Conservation (phyloP, 352 stramenopile genomes). For the Globisporangium irregulare region DNA sequence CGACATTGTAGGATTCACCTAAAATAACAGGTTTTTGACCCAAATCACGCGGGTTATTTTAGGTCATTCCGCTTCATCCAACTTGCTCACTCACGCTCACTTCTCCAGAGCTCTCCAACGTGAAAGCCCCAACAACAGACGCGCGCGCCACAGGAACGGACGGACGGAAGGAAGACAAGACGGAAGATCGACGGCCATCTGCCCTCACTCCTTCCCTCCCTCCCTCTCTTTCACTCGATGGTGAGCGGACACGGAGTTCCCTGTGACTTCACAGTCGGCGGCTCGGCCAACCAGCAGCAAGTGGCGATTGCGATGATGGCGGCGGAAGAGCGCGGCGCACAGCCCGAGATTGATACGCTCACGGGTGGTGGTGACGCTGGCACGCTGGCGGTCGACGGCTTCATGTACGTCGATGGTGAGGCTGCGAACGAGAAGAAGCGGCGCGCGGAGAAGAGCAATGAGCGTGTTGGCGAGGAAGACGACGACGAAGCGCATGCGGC, state of each 20-base stretch:
- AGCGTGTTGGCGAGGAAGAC: neutral
- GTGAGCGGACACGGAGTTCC: neutral
- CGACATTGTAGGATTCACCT: no score
- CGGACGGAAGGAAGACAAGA: neutral
- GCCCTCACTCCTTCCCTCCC: no score
- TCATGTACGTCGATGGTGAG: conserved; percentile 11
- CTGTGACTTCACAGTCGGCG: neutral
- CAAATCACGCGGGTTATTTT: neutral
- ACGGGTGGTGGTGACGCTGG: neutral
- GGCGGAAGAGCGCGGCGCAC: neutral
- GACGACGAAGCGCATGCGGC: conserved; percentile 2
- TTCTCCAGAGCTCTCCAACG: neutral
- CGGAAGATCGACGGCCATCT: neutral
- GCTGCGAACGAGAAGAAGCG: neutral
- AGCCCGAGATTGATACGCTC: neutral
- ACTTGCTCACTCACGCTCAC: neutral
- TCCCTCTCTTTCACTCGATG: conserved; percentile 1
- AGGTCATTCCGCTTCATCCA: neutral
- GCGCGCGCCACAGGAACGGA: neutral
- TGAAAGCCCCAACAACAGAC: neutral
- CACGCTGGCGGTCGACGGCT: conserved; percentile 10
- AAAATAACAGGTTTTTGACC: neutral
- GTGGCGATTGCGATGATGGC: neutral
- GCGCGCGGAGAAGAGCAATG: neutral
- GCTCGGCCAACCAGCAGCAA: neutral